A percentile compares a stretch with the other conserved stretches of the same genome.
Conservation (phyloP, 371 early-diverging fungal genomes). For the Zancudomyces culisetae region DNA sequence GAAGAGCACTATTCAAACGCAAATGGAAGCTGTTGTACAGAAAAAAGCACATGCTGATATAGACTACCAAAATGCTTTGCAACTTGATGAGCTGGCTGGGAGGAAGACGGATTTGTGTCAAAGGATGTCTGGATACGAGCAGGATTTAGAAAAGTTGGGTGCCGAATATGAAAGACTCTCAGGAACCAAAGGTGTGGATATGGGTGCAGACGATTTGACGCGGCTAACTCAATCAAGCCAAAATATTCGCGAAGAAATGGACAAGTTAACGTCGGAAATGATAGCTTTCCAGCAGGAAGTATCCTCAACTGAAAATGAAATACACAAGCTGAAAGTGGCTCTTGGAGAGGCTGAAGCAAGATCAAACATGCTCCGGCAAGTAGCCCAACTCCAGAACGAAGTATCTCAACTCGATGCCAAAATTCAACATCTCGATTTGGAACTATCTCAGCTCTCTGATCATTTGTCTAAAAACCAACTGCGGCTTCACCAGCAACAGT, state of each 20-base stretch:
- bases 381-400: background rate
- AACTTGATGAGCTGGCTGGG: background rate
- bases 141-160: background rate
- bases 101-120: background rate
- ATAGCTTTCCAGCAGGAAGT: background rate
- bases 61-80: background rate
- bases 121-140: background rate
- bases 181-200: background rate
- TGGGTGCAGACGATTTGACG: background rate
- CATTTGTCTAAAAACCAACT: background rate
- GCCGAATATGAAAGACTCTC: background rate
- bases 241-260: background rate
- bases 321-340: background rate
- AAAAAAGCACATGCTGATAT: background rate
- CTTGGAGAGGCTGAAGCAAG: background rate
- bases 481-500: background rate
- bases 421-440: background rate
- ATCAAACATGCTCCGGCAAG: too few species aligned
- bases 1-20: background rate
- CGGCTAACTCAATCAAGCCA: background rate
- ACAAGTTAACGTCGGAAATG: background rate
- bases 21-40: background rate
- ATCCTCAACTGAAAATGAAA: background rate
- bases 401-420: background rate
- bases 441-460: background rate